Conservation (phyloP, 768 basidiomycete species). For the Lactarius pseudohatsudake region DNA sequence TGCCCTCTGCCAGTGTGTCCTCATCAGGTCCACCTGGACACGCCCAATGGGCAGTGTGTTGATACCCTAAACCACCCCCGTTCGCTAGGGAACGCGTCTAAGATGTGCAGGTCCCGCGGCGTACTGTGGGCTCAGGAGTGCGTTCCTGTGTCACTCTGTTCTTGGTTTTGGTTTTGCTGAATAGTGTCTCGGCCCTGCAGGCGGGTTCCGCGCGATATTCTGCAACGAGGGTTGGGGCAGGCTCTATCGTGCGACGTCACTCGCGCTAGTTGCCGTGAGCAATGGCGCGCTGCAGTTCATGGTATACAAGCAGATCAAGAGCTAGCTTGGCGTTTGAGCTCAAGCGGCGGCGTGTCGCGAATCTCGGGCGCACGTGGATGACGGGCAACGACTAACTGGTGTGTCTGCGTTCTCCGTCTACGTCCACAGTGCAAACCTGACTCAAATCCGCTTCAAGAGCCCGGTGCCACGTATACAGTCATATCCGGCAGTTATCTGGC, state of each 20-base stretch:
- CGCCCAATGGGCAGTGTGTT: too few species aligned
- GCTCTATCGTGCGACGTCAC: conserved; percentile 81
- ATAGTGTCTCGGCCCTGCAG: too few species aligned
- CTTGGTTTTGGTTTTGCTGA: background rate
- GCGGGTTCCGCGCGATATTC: conserved; percentile 72
- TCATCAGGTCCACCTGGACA: too few species aligned
- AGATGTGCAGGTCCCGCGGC: too few species aligned
- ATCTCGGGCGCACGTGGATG: conserved; percentile 62
- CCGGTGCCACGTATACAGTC: too few species aligned
- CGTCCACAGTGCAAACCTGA: too few species aligned
- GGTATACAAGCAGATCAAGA: conserved; percentile 94
- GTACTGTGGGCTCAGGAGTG: conserved; percentile 63
- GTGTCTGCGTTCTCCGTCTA: too few species aligned
- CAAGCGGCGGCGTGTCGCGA: conserved; percentile 62
- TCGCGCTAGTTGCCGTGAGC: conserved; percentile 89
- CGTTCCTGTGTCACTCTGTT: background rate
- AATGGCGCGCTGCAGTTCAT: conserved; percentile 97
- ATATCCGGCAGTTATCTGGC: too few species aligned
- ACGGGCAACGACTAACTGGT: conserved; percentile 76
- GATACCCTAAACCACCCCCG: too few species aligned
- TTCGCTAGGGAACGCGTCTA: too few species aligned
- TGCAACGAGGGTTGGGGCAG: conserved; percentile 74
- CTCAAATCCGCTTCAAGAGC: too few species aligned
- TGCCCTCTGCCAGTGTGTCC: too few species aligned
- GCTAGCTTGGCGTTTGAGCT: conserved; percentile 82